Percentiles rank a stretch among this genome's conserved stretches.
Conservation (phyloP, 2,329 filamentous ascomycete species). For the Hyphodiscus sp. region DNA sequence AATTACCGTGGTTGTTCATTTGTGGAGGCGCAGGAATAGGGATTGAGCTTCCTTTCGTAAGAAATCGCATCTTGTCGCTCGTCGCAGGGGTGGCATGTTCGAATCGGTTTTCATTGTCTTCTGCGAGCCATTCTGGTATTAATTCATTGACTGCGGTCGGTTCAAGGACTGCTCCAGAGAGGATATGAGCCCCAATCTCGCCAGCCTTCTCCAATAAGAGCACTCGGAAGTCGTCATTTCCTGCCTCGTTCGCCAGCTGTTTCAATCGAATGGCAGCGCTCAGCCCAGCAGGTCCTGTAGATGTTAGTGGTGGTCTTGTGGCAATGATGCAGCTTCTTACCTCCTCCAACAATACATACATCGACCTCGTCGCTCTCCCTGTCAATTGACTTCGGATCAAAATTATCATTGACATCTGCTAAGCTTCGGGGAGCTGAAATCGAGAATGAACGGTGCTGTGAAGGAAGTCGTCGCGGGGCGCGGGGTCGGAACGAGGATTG, state of each 20-base stretch:
- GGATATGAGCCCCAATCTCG: slow-evolving; percentile 88
- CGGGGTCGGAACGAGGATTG: slow-evolving; percentile 18
- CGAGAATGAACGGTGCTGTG: slow-evolving; percentile 37
- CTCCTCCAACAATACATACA: slow-evolving; percentile 92
- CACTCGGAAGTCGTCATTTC: slow-evolving; percentile 93
- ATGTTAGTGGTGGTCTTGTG: slow-evolving; percentile 10
- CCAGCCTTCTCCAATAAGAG: slow-evolving; percentile 91
- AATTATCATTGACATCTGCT: slow-evolving; percentile 46
- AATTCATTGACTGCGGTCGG: slow-evolving; percentile 84
- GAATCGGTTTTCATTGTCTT: slow-evolving; percentile 83
- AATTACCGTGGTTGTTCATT: slow-evolving; percentile 98
- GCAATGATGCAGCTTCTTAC: slow-evolving; percentile 33
- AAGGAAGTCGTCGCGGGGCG: slow-evolving; percentile 15
- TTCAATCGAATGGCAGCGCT: slow-evolving; percentile 91
- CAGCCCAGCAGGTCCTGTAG: slow-evolving; percentile 74
- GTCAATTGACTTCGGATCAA: slow-evolving; percentile 65
- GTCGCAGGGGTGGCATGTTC: slow-evolving; percentile 79
- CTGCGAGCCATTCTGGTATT: slow-evolving; percentile 86
- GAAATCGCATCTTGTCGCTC: slow-evolving; percentile 84
- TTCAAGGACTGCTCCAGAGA: slow-evolving; percentile 93
- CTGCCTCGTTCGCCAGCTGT: slow-evolving; percentile 88
- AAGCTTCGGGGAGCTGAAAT: slow-evolving; percentile 34
- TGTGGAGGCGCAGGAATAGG: slow-evolving; percentile 86
- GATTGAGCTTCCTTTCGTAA: slow-evolving; percentile 73
- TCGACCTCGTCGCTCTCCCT: slow-evolving; percentile 91